Percentiles rank a stretch among this genome's conserved stretches.
Conservation (phyloP, 1,139 yeast species). For the Candida sp. region DNA sequence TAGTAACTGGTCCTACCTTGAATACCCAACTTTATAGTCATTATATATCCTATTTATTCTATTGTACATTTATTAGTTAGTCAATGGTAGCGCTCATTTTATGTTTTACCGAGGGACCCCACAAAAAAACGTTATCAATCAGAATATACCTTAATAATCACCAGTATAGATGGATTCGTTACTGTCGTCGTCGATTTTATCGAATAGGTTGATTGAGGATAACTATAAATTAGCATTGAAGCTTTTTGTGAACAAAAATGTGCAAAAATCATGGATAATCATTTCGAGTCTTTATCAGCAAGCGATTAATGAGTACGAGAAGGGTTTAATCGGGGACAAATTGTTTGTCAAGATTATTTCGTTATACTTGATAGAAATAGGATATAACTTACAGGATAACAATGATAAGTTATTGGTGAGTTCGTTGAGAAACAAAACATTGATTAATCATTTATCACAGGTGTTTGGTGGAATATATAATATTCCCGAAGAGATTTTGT, state of each 20-base stretch:
- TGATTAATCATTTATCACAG: constrained; percentile 10
- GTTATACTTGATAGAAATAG: constrained; percentile 36
- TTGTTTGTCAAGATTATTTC: constrained; percentile 31
- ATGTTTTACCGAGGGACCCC: background rate
- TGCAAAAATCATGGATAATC: constrained; percentile 29
- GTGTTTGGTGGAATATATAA: constrained; percentile 8
- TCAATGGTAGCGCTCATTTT: constrained; percentile 1
- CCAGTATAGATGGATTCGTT: constrained; percentile 1
- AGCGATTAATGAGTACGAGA: constrained; percentile 18
- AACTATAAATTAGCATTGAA: constrained; percentile 37
- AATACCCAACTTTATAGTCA: background rate
- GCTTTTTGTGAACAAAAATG: constrained; percentile 37
- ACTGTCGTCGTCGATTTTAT: constrained; percentile 7
- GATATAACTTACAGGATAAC: constrained; percentile 23
- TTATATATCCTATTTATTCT: background rate
- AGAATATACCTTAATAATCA: background rate
- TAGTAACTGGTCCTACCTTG: background rate
- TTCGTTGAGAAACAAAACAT: constrained; percentile 19
- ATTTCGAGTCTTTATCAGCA: constrained; percentile 20
- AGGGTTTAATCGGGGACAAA: constrained; percentile 24
- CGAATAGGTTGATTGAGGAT: constrained; percentile 18
- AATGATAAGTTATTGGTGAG: constrained; percentile 15
- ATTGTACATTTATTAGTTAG: background rate
- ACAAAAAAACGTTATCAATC: background rate
- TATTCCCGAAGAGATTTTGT: constrained; percentile 33